Conservation (phyloP, 139 green algal genomes). For the Chlamydomonas incerta region DNA sequence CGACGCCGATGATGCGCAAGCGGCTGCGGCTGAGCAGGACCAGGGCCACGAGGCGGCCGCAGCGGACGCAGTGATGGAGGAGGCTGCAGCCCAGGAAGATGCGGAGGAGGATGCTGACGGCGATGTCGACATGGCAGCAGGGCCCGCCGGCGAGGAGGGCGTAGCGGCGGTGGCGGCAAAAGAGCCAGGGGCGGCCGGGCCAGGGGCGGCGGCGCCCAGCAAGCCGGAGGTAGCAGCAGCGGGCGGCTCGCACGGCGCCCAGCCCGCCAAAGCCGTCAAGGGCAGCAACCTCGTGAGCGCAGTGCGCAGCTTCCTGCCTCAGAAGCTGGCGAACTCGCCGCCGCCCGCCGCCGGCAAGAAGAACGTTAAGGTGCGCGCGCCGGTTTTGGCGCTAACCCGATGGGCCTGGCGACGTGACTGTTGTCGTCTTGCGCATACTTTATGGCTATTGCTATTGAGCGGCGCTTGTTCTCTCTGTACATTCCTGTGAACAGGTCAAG, state of each 20-base stretch:
- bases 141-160: neutral
- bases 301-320: conserved; percentile 79
- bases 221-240: neutral
- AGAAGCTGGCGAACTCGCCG: conserved; percentile 44
- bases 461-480: no score
- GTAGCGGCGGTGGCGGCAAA: neutral
- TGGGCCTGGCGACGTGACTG: no score
- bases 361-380: conserved; percentile 62
- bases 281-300: conserved; percentile 73
- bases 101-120: neutral
- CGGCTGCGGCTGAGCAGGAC: no score
- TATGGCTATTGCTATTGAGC: no score
- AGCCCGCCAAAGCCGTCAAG: conserved; percentile 1
- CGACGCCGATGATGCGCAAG: no score
- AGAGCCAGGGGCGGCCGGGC: neutral
- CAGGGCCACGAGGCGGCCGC: neutral
- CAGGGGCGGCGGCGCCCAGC: neutral
- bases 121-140: neutral
- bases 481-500: conserved; percentile 79
- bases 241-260: neutral
- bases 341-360: conserved; percentile 71
- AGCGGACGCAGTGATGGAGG: no score
- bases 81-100: neutral
- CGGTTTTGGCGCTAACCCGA: no score
- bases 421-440: no score